Conservation (phyloP, 345 rosid genomes). For the Raphanus raphanistrum region DNA sequence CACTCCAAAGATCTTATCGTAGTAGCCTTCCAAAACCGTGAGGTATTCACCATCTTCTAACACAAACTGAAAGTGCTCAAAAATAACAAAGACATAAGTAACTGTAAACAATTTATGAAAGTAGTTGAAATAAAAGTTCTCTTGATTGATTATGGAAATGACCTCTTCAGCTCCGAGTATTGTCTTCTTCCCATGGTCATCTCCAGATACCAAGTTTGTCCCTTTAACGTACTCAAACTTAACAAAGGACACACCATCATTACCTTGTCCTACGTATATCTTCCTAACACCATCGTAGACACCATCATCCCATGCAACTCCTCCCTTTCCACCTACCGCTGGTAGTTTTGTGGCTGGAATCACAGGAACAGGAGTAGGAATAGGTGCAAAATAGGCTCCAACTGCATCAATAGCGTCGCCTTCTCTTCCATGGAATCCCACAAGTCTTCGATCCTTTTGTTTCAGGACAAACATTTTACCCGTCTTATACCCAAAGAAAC, state of each 20-base stretch:
- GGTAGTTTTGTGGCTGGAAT: neutral
- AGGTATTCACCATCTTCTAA: neutral
- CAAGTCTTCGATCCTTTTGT: neutral
- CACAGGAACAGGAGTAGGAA: neutral
- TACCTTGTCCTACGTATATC: neutral
- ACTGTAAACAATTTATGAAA: neutral
- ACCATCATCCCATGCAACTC: neutral
- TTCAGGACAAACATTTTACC: neutral
- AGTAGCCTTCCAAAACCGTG: neutral
- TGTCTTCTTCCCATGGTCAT: neutral
- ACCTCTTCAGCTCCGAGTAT: neutral
- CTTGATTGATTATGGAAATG: neutral
- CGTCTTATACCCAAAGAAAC: neutral
- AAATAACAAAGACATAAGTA: neutral
- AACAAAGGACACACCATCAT: neutral
- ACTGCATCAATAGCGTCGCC: neutral
- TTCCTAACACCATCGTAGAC: neutral
- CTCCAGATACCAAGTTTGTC: neutral
- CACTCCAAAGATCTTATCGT: neutral
- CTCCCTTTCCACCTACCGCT: neutral
- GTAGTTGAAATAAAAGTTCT: neutral
- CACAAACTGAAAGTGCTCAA: neutral
- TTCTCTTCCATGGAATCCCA: neutral
- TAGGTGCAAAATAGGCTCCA: neutral
- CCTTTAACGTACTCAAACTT: neutral